Evolutionary conservation across 139 green algal genomes (phyloP), one percentile per base, ranked within the genome.

Genomic region (Chara braunii): DNA sequence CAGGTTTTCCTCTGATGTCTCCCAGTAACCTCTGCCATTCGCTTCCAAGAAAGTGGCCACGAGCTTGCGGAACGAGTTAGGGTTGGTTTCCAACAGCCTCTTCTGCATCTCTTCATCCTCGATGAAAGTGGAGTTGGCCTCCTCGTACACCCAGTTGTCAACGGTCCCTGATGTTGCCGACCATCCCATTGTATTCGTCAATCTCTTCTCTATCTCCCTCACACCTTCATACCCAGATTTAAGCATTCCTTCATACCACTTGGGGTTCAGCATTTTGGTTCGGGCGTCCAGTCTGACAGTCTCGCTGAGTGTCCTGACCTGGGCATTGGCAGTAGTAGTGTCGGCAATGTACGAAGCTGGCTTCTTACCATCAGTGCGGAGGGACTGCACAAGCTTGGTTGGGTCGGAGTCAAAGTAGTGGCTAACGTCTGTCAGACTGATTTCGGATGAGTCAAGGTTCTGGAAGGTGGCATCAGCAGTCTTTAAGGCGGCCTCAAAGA

Each of bases 101-200:
- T 92, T 73, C 9, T 90, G 84, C 92, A 98, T 97, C 50, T 91
- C 91, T 0, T 81, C 72, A 75, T 98, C 92, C 67, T 95, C 87
- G 54, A 98, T 98, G 87, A 94, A 98, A 1, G 87, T 95, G 24
- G 59, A 55, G 80, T 97, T 97, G 65, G 90, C 91, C 80, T 98
- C 93, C 51, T 99, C 93, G 55, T 99, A 99, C 56, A 99, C 91
- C 90, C 90, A 99, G 85, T 98, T 98, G 86, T 99, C 93, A 2
- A 96, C 90, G 43, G 60, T 32, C 0, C 64, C 24, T 54, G 53
- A 56, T 26, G 93, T 99, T 37, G 93, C 93, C 9, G 81, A 92
- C 93, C 93, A 99, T 70, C 93, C 93, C 85, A 99, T 90, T 51
- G 93, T 99, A 86, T 99, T 99, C 75, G 90, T 98, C 42, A 99